Conservation (phyloP, 1,284 basidiomycete genomes). For the Butyriboletus appendiculatus region DNA sequence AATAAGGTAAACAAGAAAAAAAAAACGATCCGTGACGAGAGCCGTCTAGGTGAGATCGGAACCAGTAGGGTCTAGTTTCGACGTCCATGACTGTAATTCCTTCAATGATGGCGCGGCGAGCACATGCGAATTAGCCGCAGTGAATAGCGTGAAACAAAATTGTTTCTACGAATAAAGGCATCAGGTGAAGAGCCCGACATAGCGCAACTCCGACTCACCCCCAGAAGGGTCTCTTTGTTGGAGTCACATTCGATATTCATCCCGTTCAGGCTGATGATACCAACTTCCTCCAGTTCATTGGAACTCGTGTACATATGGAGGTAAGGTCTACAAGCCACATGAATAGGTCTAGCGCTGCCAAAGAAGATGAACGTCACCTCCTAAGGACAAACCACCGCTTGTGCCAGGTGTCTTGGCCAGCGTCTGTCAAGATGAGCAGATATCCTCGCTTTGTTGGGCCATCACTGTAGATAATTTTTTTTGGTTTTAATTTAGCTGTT, state of each 20-base stretch:
- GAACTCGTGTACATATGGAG: slow-evolving; percentile 84
- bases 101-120: slow-evolving; percentile 77
- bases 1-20: slow-evolving; percentile 24
- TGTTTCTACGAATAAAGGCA: slow-evolving; percentile 57
- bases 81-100: slow-evolving; percentile 82
- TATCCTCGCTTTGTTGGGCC: slow-evolving; percentile 83
- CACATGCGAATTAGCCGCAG: slow-evolving; percentile 87
- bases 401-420: slow-evolving; percentile 80
- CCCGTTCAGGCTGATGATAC: slow-evolving; percentile 81
- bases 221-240: slow-evolving; percentile 84
- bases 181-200: slow-evolving; percentile 10
- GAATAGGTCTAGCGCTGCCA: not conserved
- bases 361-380: slow-evolving; percentile 51
- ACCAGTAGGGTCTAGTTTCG: slow-evolving; percentile 79
- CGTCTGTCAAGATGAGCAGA: slow-evolving; percentile 78
- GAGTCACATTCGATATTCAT: slow-evolving; percentile 87
- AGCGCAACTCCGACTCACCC: slow-evolving; percentile 52
- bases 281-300: slow-evolving; percentile 81
- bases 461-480: slow-evolving; percentile 52
- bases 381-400: slow-evolving; percentile 87
- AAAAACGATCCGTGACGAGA: slow-evolving; percentile 6
- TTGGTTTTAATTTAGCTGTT: not conserved
- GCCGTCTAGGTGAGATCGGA: slow-evolving; percentile 41
- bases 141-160: slow-evolving; percentile 86
- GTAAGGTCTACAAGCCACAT: slow-evolving; percentile 66